These are phyloP conservation scores for Apiospora sp. DNA, from an alignment of 2,329 filamentous ascomycete species.

Conservation along the genomic window DNA sequence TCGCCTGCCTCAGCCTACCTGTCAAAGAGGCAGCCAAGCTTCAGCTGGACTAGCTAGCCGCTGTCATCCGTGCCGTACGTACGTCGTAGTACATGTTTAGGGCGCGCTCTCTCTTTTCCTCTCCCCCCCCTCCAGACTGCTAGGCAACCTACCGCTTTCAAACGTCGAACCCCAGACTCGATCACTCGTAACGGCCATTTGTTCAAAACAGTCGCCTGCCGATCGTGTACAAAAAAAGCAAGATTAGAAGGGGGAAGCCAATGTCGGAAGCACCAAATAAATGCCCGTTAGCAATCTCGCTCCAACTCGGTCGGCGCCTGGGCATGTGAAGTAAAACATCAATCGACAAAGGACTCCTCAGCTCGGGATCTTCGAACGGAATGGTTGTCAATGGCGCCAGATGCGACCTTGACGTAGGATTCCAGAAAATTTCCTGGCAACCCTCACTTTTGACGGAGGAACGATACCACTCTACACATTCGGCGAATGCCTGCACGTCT, in stretches of 20 bases:
- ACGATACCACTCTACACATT: constrained; percentile 19
- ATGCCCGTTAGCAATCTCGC: background rate
- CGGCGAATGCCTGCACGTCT: constrained; percentile 5
- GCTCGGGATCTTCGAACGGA: constrained; percentile 13
- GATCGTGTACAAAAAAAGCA: constrained; percentile 13
- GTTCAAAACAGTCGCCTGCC: background rate
- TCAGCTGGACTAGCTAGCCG: constrained; percentile 3
- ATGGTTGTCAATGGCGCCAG: constrained; percentile 18
- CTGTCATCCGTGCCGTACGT: constrained; percentile 13
- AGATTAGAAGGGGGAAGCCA: background rate
- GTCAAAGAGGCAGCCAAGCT: constrained; percentile 19
- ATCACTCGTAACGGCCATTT: background rate
- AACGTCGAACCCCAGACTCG: constrained; percentile 10
- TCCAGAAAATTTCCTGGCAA: constrained; percentile 13
- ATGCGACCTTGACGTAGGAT: constrained; percentile 24
- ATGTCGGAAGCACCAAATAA: background rate
- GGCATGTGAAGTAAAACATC: background rate
- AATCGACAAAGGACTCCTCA: background rate
- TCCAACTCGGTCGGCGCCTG: background rate
- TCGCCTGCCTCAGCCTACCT: background rate
- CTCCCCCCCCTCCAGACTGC: background rate
- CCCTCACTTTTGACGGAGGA: constrained; percentile 7
- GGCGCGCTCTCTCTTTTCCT: background rate
- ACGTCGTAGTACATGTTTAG: constrained; percentile 5
- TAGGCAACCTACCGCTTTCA: background rate